Evolutionary conservation across 2,329 filamentous ascomycete genomes (phyloP), one percentile per base, ranked within the genome.

Genomic region (Claviceps sp.): DNA sequence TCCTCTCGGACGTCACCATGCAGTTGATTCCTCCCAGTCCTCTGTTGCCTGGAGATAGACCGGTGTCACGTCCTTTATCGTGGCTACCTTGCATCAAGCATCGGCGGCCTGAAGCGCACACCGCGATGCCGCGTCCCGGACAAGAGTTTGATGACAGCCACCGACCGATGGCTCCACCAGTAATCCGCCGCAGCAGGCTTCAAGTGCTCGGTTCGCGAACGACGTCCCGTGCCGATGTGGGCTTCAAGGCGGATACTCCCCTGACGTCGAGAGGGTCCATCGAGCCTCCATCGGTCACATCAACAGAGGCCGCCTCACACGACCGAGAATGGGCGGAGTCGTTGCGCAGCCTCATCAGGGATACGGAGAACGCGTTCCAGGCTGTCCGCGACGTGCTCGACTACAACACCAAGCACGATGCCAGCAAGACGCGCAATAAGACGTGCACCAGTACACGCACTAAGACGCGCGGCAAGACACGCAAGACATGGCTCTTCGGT

Each of bases 351-450:
- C 66, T 78, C 55, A 73, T 76, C 47, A 64, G 66, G 55, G 70
- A 77, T 58, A 71, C 74, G 4, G 74, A 78, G 54, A 67, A 73
- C 52, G 73, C 75, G 30, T 77, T 77, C 61, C 68, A 70, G 59
- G 67, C 69, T 13, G 69, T 74, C 24, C 70, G 68, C 2, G 64
- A 61, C 49, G 68, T 69, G 17, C 61, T 77, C 41, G 64, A 64
- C 39, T 65, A 73, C 50, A 41, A 37, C 43, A 65, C 67, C 17
- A 64, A 64, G 39, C 66, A 73, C 50, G 47, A 24, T 43, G 41
- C 19, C 13, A 26, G 14, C 22, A 44, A n/a, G 43, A 14, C 24
- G 19, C 6, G 62, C 19, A 54, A 34, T 11, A 34, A 59, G 17
- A 60, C 62, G n/a, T 60, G 58, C 44, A 17, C 16, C 40, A 42